These are phyloP conservation scores for Penicillium steckii DNA, from an alignment of 495 filamentous ascomycete genomes.

Conservation along the genomic window DNA sequence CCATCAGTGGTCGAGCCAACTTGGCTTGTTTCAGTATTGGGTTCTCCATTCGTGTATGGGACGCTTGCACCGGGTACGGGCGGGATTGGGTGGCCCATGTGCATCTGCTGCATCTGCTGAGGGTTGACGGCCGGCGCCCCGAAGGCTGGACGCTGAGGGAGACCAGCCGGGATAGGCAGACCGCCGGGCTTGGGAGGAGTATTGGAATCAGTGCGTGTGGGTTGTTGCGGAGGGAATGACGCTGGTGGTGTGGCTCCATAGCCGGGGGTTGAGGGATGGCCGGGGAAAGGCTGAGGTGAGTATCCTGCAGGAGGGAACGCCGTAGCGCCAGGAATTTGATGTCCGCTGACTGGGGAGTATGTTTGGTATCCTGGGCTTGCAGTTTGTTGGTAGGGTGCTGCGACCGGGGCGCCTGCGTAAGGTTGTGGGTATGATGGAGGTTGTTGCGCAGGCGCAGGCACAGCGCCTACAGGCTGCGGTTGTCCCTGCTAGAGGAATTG, in stretches of 20 bases:
- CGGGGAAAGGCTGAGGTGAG: slow-evolving; percentile 44
- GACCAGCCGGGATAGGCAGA: slow-evolving; percentile 54
- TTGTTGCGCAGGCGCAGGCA: slow-evolving; percentile 26
- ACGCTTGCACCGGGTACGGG: slow-evolving; percentile 19
- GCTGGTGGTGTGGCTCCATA: slow-evolving; percentile 32
- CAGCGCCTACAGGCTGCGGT: slow-evolving; percentile 22
- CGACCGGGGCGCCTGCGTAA: slow-evolving; percentile 33
- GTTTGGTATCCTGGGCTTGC: slow-evolving; percentile 42
- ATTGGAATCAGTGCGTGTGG: slow-evolving; percentile 37
- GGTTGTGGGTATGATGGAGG: slow-evolving; percentile 39
- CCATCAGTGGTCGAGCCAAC: slow-evolving; percentile 51
- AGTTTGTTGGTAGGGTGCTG: slow-evolving; percentile 40
- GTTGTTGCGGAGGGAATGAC: slow-evolving; percentile 37
- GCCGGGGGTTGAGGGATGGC: slow-evolving; percentile 18
- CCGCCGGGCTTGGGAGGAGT: slow-evolving; percentile 48
- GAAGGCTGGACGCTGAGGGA: slow-evolving; percentile 64
- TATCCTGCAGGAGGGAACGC: slow-evolving; percentile 40
- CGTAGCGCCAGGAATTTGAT: slow-evolving; percentile 30
- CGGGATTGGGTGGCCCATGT: slow-evolving; percentile 53
- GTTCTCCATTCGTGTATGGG: slow-evolving; percentile 35
- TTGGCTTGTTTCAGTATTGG: slow-evolving; percentile 25
- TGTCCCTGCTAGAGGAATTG: slow-evolving; percentile 18
- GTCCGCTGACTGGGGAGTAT: slow-evolving; percentile 34
- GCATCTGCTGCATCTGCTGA: slow-evolving; percentile 63
- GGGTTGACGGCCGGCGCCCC: slow-evolving; percentile 55